phyloP scores from a whole-genome alignment of 1,284 basidiomycete genomes.

The Phellopilus nigrolimitatus region DNA sequence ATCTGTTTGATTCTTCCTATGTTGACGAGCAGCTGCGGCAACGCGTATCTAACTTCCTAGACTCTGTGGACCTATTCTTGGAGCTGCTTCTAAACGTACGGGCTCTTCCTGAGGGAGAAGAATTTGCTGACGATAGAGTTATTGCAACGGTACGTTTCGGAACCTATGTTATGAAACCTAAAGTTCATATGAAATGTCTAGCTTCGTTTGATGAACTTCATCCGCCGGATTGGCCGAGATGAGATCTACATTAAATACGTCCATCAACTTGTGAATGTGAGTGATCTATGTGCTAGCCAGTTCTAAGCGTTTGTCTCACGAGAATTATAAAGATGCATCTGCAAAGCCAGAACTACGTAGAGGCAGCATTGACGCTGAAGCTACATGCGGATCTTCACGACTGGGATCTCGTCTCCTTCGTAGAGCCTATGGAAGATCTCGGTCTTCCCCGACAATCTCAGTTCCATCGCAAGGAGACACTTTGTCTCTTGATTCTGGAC shows the following conservation, averaged over 20 bases:
- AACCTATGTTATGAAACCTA: not conserved
- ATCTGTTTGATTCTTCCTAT: constrained; percentile 79
- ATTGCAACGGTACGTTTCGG: constrained; percentile 71
- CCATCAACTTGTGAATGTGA: constrained; percentile 86
- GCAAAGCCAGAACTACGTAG: constrained; percentile 84
- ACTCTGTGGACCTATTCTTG: constrained; percentile 90
- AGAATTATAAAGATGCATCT: constrained; percentile 63
- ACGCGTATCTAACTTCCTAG: constrained; percentile 79
- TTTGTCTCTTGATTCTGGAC: constrained; percentile 82
- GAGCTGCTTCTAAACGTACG: constrained; percentile 88
- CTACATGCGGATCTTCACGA: constrained; percentile 91
- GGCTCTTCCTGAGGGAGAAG: constrained; percentile 91
- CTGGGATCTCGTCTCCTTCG: constrained; percentile 79
- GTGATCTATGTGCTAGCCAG: constrained; percentile 24
- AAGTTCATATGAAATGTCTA: constrained; percentile 26
- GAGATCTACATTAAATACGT: constrained; percentile 94
- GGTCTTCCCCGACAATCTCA: constrained; percentile 88
- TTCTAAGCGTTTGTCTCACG: constrained; percentile 4
- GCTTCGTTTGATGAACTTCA: constrained; percentile 91
- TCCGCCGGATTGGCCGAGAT: constrained; percentile 78
- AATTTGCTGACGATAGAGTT: constrained; percentile 90
- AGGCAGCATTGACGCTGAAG: constrained; percentile 89
- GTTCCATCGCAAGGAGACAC: constrained; percentile 90
- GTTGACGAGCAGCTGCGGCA: constrained; percentile 77
- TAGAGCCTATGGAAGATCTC: constrained; percentile 83